phyloP scores from a whole-genome alignment of 2,329 filamentous ascomycete species.

The Thelonectria discophora region DNA sequence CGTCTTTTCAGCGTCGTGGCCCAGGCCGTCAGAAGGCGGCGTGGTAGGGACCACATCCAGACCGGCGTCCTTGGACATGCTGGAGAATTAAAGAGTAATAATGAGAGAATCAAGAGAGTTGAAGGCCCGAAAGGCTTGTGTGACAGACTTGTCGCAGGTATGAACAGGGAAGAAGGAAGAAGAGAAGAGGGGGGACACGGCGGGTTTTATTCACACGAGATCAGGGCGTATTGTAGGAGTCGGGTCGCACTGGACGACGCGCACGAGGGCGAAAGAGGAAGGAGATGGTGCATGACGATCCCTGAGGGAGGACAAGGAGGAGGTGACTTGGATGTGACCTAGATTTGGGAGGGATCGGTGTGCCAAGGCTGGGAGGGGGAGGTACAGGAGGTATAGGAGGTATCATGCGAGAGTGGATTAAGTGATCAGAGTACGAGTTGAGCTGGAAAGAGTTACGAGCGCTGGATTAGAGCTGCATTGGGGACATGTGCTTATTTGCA shows the following conservation, averaged over 20 bases:
- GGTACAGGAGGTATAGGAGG: background rate
- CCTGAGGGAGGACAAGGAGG: constrained; percentile 5
- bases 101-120: too few relatives aligned
- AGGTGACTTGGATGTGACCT: background rate
- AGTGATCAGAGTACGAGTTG: too few relatives aligned
- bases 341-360: background rate
- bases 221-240: constrained; percentile 6
- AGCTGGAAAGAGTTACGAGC: too few relatives aligned
- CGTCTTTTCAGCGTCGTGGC: constrained; percentile 29
- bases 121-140: background rate
- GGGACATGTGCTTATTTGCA: too few relatives aligned
- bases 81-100: background rate
- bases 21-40: constrained; percentile 23
- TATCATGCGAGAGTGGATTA: background rate
- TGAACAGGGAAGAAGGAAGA: background rate
- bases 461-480: too few relatives aligned
- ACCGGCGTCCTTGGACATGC: constrained; percentile 37
- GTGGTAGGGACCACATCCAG: constrained; percentile 27
- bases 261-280: constrained; percentile 39
- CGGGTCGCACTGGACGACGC: constrained; percentile 8
- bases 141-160: background rate
- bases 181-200: background rate
- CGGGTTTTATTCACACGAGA: constrained; percentile 12
- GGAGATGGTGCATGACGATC: constrained; percentile 31
- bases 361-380: constrained; percentile 1